Percentiles rank a stretch among this genome's conserved stretches.
Conservation (phyloP, 495 filamentous ascomycete genomes). For the Tetracladium marchalianum region DNA sequence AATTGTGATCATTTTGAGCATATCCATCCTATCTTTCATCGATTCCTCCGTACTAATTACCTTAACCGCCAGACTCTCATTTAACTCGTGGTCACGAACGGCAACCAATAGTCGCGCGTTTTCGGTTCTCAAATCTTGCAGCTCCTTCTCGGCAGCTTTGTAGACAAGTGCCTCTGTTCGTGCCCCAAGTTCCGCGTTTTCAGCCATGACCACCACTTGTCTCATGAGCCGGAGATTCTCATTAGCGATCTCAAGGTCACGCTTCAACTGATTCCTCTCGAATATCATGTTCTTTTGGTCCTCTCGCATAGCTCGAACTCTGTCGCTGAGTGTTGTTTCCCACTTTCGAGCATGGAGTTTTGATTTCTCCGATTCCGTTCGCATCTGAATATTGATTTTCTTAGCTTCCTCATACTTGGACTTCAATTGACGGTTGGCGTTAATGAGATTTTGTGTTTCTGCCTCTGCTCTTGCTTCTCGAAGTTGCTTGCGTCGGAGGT, state of each 20-base stretch:
- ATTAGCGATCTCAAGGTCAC: slow-evolving; percentile 39
- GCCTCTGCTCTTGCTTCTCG: slow-evolving; percentile 60
- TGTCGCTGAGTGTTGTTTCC: slow-evolving; percentile 52
- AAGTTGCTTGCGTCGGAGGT: slow-evolving; percentile 56
- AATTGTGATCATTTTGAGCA: slow-evolving; percentile 38
- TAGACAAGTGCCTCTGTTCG: slow-evolving; percentile 49
- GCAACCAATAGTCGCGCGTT: slow-evolving; percentile 45
- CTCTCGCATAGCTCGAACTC: slow-evolving; percentile 49
- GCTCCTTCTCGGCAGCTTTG: slow-evolving; percentile 46
- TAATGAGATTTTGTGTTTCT: slow-evolving; percentile 65
- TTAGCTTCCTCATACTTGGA: slow-evolving; percentile 59
- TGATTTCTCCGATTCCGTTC: slow-evolving; percentile 53
- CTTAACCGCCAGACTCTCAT: slow-evolving; percentile 40
- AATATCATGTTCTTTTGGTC: slow-evolving; percentile 56
- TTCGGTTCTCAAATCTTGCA: slow-evolving; percentile 46
- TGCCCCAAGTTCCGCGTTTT: slow-evolving; percentile 46
- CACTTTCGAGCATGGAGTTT: slow-evolving; percentile 59
- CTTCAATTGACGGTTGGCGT: slow-evolving; percentile 59
- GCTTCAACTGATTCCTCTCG: slow-evolving; percentile 40
- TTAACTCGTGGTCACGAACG: slow-evolving; percentile 47
- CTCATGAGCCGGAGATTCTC: slow-evolving; percentile 45
- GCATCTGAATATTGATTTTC: slow-evolving; percentile 47
- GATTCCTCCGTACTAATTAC: slow-evolving; percentile 40
- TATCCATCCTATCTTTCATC: slow-evolving; percentile 39
- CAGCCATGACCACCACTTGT: slow-evolving; percentile 47